A percentile compares a stretch with the other conserved stretches of the same genome.
Evolutionary conservation across 208 protist species (phyloP).

Genomic region (Trypanosoma vivax): DNA sequence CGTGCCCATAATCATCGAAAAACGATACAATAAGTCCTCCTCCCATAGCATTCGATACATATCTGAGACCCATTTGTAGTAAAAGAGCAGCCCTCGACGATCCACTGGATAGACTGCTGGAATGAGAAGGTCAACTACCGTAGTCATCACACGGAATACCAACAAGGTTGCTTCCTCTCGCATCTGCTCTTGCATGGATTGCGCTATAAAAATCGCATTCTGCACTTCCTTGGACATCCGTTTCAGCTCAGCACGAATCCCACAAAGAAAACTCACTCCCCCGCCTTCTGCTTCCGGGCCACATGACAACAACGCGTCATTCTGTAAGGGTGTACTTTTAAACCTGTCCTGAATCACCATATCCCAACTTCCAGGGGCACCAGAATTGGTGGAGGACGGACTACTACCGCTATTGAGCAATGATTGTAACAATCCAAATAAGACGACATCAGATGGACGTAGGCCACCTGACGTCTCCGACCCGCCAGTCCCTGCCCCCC

Average conservation of each 20-base stretch:
- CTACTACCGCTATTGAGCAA: neutral
- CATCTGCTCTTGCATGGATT: conserved; percentile 44
- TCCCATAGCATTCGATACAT: conserved; percentile 65
- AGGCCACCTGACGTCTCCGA: neutral
- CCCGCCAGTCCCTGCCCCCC: neutral
- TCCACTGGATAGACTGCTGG: conserved; percentile 60
- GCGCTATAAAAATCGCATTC: conserved; percentile 11
- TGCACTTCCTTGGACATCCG: conserved; percentile 20
- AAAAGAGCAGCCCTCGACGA: conserved; percentile 52
- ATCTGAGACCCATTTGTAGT: conserved; percentile 80
- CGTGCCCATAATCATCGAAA: conserved; percentile 15
- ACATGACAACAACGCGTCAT: too few relatives aligned
- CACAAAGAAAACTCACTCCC: conserved; percentile 3
- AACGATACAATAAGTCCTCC: conserved; percentile 52
- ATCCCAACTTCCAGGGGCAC: too few relatives aligned
- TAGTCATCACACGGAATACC: conserved; percentile 69
- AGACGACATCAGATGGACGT: conserved; percentile 9
- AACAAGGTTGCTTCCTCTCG: conserved; percentile 66
- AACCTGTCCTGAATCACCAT: too few relatives aligned
- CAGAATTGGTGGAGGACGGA: too few relatives aligned
- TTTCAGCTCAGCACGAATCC: conserved; percentile 26
- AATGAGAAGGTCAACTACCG: conserved; percentile 67
- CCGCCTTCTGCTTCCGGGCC: neutral
- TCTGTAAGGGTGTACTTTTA: too few relatives aligned
- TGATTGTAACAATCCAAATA: conserved; percentile 11